A percentile compares a stretch with the other conserved stretches of the same genome.
phyloP scores from a whole-genome alignment of 2,329 filamentous ascomycete genomes.

The Aspergillus sp. region DNA sequence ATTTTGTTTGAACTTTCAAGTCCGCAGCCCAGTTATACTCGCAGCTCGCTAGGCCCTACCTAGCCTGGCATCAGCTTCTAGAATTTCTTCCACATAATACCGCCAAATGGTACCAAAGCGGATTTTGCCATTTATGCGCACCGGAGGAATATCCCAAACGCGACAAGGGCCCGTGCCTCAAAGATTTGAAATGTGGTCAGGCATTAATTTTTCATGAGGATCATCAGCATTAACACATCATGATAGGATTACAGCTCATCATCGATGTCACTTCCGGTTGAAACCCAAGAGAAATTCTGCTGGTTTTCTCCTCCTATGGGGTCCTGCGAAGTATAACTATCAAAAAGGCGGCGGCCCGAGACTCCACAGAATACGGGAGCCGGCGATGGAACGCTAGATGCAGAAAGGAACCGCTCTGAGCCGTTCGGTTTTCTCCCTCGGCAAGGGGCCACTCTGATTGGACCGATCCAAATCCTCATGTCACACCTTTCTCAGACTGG shows the following conservation, averaged over 20 bases:
- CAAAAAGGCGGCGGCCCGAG: neutral
- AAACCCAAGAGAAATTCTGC: conserved; percentile 4
- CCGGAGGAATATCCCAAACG: conserved; percentile 3
- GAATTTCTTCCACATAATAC: neutral
- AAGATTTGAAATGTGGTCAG: neutral
- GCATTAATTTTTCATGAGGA: neutral
- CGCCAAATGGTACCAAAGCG: neutral
- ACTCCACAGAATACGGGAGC: conserved; percentile 6
- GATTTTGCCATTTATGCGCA: neutral
- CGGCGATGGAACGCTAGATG: neutral
- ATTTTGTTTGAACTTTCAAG: neutral
- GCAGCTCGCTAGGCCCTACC: neutral
- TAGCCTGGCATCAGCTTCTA: conserved; percentile 1
- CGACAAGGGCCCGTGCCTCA: conserved; percentile 1
- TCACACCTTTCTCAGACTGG: conserved; percentile 36
- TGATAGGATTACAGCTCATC: neutral
- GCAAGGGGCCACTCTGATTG: conserved; percentile 36
- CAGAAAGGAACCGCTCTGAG: neutral
- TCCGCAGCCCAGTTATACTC: neutral
- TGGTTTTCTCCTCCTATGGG: neutral
- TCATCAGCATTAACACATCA: neutral
- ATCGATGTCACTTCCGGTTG: neutral
- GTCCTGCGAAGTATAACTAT: neutral
- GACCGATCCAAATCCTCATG: conserved; percentile 23
- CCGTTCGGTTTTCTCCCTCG: conserved; percentile 22